Conservation (phyloP, 768 basidiomycete species). For the Daedaleopsis nitida region DNA sequence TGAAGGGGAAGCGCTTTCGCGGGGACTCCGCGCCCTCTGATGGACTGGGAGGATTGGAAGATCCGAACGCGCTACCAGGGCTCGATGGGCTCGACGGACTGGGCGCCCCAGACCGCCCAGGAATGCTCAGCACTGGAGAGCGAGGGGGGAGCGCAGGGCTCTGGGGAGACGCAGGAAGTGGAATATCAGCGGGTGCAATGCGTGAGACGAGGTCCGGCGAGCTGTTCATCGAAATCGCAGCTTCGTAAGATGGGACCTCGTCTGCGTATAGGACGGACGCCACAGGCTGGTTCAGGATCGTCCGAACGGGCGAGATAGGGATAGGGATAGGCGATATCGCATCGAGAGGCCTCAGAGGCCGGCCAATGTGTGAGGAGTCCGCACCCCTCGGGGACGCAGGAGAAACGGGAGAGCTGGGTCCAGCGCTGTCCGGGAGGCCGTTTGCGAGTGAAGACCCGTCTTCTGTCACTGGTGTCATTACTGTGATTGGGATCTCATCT, state of each 20-base stretch:
- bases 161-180: constrained; percentile 6
- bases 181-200: background rate
- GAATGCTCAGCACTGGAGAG: background rate
- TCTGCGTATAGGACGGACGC: constrained; percentile 1
- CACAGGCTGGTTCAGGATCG: background rate
- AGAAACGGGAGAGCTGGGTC: background rate
- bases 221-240: constrained; percentile 9
- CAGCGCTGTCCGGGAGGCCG: background rate
- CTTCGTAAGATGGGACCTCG: constrained; percentile 14
- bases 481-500: constrained; percentile 13
- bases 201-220: constrained; percentile 6
- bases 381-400: background rate
- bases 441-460: background rate
- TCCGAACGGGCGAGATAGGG: background rate
- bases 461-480: constrained; percentile 17
- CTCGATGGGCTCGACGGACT: background rate
- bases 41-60: background rate
- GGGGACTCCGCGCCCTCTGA: constrained; percentile 10
- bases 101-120: background rate
- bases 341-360: constrained; percentile 4
- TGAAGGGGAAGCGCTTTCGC: constrained; percentile 16
- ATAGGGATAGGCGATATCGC: background rate
- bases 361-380: background rate
- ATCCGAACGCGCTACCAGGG: background rate
- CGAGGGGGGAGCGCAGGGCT: background rate